Base-by-base conservation (phyloP, 1,284 basidiomycete genomes). In the Melampsora americana region DNA sequence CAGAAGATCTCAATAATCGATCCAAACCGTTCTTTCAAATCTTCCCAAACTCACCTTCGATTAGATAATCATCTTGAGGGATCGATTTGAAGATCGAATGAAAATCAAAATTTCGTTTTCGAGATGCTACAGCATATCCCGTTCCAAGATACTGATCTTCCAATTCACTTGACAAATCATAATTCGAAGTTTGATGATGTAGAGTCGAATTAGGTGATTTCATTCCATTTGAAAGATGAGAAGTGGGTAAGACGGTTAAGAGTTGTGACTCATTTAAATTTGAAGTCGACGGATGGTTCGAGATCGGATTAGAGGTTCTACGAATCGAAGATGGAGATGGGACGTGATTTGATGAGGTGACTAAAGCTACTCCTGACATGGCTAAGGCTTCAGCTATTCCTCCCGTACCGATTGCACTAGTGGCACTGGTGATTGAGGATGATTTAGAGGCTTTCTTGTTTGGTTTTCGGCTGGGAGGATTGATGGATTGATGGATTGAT, bases 51-150 rank as follows among this genome's bases (percentile, higher is more conserved):
- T 79, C 81, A 93, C 93, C 94, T 84, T 99, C 95, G 81, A 99
- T 99, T 69, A 99, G 87, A 85, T 98, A 98, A 84, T 99, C 95
- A 12, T 93, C 95, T 81, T 96, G 93, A 3, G 95, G 93, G 20
- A 98, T 82, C 42, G 78, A 89, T 30, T 85, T 88, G 83, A 99
- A 99, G 80, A 97, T 84, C 75, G 92, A 90, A 82, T 99, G 95
- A 83, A 99, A 99, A 81, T 99, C 96, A 9, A 90, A 88, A 81
- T 99, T 98, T 72, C 95, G 86, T 83, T 93, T 93, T 80, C 90
- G 93, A 83, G 92, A 96, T 7, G 95, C 95, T 14, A 99, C 95
- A 0, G 96, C 95, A 83, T 98, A 99, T 1, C 95, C 95, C 4
- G 69, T 71, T 26, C 69, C 69, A 28, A 64, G 44, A 35, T 4